Conservation (phyloP, 768 basidiomycete genomes). For the Hericium alpestre region DNA sequence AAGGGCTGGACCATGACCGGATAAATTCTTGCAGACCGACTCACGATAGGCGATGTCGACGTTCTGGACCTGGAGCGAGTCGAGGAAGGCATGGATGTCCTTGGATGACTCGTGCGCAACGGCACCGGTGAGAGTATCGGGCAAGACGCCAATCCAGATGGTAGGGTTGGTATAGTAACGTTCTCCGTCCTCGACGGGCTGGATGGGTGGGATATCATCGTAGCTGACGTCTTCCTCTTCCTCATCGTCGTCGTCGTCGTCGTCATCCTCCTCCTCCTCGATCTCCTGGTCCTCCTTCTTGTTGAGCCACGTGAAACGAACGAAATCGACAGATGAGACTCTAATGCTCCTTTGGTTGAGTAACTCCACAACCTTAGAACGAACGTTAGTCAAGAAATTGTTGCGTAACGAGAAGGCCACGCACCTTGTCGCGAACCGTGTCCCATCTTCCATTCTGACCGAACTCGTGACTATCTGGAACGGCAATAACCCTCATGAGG, state of each 20-base stretch:
- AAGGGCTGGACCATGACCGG: constrained; percentile 13
- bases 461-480: constrained; percentile 13
- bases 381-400: constrained; percentile 4
- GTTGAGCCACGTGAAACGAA: constrained; percentile 5
- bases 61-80: constrained; percentile 4
- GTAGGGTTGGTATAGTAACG: constrained; percentile 13
- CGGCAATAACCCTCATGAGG: constrained; percentile 14
- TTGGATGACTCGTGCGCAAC: constrained; percentile 11
- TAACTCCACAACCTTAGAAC: constrained; percentile 3
- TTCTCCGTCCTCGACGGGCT: constrained; percentile 18
- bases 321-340: constrained; percentile 3
- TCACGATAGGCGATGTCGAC: constrained; percentile 20
- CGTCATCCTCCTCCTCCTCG: constrained; percentile 14
- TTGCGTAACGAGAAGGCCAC: constrained; percentile 15
- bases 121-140: constrained; percentile 15
- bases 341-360: constrained; percentile 1
- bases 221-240: not conserved
- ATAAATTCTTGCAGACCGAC: constrained; percentile 5
- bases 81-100: constrained; percentile 15
- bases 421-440: constrained; percentile 13
- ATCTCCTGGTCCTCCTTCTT: constrained; percentile 6
- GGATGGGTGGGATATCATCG: constrained; percentile 17
- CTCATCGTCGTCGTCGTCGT: not conserved
- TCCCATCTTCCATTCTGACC: constrained; percentile 14
- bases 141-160: constrained; percentile 19